Evolutionary conservation across 129 eudicot species (phyloP).

Genomic region (Deinandra increscens): DNA sequence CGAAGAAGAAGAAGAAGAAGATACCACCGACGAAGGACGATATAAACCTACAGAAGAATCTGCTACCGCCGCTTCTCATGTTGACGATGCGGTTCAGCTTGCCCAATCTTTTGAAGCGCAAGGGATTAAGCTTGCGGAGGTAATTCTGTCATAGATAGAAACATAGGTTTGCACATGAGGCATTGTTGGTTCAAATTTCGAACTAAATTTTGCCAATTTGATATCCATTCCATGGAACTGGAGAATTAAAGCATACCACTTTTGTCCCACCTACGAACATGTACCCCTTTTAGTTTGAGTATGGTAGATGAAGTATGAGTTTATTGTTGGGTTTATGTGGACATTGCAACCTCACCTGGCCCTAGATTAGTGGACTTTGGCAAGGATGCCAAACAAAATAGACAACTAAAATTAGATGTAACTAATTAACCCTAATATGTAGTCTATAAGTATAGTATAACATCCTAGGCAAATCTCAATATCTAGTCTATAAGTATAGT

Average conservation of each 20-base stretch:
- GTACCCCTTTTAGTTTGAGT: too few relatives aligned
- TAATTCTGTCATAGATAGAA: neutral
- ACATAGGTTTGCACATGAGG: neutral
- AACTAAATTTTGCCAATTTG: neutral
- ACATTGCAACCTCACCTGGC: too few relatives aligned
- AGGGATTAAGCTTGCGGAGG: conserved; percentile 76
- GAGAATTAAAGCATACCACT: neutral
- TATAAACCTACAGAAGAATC: conserved; percentile 20
- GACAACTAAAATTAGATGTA: too few relatives aligned
- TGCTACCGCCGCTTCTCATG: conserved; percentile 4
- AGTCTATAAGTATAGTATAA: too few relatives aligned
- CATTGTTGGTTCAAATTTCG: neutral
- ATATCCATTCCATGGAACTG: neutral
- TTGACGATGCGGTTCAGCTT: conserved; percentile 8
- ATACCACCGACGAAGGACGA: neutral
- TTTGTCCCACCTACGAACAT: too few relatives aligned
- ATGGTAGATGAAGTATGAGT: too few relatives aligned
- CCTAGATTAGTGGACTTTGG: too few relatives aligned
- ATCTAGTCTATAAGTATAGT: too few relatives aligned
- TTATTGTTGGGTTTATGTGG: too few relatives aligned
- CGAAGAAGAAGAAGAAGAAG: conserved; percentile 23
- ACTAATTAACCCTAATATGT: too few relatives aligned
- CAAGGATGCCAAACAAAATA: too few relatives aligned
- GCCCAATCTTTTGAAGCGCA: conserved; percentile 50
- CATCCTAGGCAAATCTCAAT: too few relatives aligned